Percentiles rank a stretch among this genome's conserved stretches.
Evolutionary conservation across 169 alveolate genomes (phyloP).

Genomic region (Theileria orientalis): DNA sequence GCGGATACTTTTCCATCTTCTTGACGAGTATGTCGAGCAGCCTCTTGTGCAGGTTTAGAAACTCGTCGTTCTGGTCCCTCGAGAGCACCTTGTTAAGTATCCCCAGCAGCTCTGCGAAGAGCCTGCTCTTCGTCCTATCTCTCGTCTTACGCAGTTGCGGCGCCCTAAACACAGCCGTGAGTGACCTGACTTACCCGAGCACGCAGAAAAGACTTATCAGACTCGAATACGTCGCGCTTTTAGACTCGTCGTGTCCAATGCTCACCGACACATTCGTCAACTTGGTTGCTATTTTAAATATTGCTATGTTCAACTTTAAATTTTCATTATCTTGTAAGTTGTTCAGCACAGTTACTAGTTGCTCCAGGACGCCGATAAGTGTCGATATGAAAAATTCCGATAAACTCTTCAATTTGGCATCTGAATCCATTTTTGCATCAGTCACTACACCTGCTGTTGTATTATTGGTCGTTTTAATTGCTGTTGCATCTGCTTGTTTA

Average conservation of each 20-base stretch:
- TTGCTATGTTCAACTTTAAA: not conserved
- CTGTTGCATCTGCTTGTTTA: too few relatives aligned
- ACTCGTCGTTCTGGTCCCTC: not conserved
- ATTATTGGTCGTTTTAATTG: too few relatives aligned
- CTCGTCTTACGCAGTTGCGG: not conserved
- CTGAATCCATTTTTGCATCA: too few relatives aligned
- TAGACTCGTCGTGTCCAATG: conserved; percentile 24
- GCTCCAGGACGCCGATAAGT: conserved; percentile 3
- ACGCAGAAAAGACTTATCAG: too few relatives aligned
- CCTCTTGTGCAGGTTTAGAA: conserved; percentile 3
- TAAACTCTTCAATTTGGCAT: not conserved
- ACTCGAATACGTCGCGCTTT: conserved; percentile 12
- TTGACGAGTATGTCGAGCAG: conserved; percentile 7
- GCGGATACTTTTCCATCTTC: conserved; percentile 8
- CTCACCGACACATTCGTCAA: conserved; percentile 11
- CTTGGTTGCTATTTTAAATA: conserved; percentile 9
- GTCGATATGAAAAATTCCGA: not conserved
- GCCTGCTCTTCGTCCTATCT: conserved; percentile 6
- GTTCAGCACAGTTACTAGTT: conserved; percentile 1
- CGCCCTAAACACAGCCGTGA: not conserved
- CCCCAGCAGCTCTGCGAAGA: conserved; percentile 26
- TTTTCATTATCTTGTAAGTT: not conserved
- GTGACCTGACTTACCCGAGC: too few relatives aligned
- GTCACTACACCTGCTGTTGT: too few relatives aligned
- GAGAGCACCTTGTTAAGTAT: conserved; percentile 24